Evolutionary conservation across 176 grass and related monocot genomes (phyloP).

Genomic region (Raddia distichophylla): DNA sequence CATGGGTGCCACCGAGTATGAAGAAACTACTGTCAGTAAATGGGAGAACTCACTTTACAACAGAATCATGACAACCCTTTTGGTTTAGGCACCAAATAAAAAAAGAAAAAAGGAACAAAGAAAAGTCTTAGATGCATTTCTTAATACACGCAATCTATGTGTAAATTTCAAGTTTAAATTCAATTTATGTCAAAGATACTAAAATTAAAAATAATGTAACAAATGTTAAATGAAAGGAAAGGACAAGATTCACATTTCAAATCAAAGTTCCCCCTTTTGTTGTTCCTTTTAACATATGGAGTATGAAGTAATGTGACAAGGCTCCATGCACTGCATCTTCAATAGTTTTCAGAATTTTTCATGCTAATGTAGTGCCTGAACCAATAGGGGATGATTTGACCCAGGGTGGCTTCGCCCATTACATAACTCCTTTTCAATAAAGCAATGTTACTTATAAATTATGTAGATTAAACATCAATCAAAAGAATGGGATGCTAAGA

Average conservation of each 20-base stretch:
- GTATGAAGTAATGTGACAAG: background rate
- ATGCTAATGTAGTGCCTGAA: background rate
- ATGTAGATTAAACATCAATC: background rate
- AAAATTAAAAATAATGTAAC: background rate
- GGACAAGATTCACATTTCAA: background rate
- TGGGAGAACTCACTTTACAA: background rate
- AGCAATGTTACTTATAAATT: background rate
- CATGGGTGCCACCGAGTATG: background rate
- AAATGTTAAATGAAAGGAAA: slow-evolving; percentile 12
- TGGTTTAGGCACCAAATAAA: background rate
- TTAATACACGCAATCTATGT: background rate
- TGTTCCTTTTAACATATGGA: background rate
- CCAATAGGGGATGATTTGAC: background rate
- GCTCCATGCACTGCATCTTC: background rate
- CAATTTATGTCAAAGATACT: background rate
- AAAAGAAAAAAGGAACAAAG: background rate
- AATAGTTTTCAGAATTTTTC: background rate
- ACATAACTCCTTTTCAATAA: background rate
- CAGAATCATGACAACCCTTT: background rate
- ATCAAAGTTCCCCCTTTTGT: background rate
- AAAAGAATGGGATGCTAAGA: slow-evolving; percentile 13
- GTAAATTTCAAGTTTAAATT: slow-evolving; percentile 14
- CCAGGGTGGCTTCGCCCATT: background rate
- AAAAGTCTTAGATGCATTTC: background rate
- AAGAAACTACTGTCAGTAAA: slow-evolving; percentile 30